phyloP scores from a whole-genome alignment of 2,329 filamentous ascomycete species.

The Penicillium sp. region DNA sequence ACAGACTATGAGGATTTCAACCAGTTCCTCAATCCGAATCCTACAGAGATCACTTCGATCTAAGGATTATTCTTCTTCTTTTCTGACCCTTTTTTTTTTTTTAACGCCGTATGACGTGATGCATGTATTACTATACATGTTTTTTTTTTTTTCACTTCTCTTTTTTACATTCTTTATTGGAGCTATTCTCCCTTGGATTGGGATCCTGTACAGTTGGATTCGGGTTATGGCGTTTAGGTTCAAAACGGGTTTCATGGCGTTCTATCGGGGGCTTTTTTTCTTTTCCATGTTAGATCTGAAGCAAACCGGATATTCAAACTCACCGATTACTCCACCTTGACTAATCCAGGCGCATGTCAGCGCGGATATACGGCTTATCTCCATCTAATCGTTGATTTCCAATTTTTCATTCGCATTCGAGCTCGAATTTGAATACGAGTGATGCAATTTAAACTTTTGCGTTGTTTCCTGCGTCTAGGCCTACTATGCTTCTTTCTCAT shows the following conservation, averaged over 20 bases:
- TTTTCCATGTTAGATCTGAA: not conserved
- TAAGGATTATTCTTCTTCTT: slow-evolving; percentile 9
- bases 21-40: slow-evolving; percentile 41
- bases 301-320: not conserved
- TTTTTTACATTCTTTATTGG: slow-evolving; percentile 8
- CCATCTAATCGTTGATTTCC: not conserved
- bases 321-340: slow-evolving; percentile 1
- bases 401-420: too few relatives aligned
- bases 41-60: slow-evolving; percentile 40
- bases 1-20: slow-evolving; percentile 42
- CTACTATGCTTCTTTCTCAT: not conserved
- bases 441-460: not conserved
- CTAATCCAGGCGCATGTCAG: slow-evolving; percentile 10
- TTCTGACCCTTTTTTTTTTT: slow-evolving; percentile 1
- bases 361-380: slow-evolving; percentile 9
- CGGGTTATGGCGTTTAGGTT: slow-evolving; percentile 17
- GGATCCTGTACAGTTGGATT: slow-evolving; percentile 25
- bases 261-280: slow-evolving; percentile 3
- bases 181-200: slow-evolving; percentile 18
- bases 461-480: not conserved
- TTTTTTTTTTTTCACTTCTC: slow-evolving; percentile 10
- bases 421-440: too few relatives aligned
- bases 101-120: slow-evolving; percentile 34
- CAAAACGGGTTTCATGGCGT: slow-evolving; percentile 19
- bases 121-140: slow-evolving; percentile 36